Evolutionary conservation across 2,329 filamentous ascomycete genomes (phyloP).

Genomic region (Colletotrichum sp.): DNA sequence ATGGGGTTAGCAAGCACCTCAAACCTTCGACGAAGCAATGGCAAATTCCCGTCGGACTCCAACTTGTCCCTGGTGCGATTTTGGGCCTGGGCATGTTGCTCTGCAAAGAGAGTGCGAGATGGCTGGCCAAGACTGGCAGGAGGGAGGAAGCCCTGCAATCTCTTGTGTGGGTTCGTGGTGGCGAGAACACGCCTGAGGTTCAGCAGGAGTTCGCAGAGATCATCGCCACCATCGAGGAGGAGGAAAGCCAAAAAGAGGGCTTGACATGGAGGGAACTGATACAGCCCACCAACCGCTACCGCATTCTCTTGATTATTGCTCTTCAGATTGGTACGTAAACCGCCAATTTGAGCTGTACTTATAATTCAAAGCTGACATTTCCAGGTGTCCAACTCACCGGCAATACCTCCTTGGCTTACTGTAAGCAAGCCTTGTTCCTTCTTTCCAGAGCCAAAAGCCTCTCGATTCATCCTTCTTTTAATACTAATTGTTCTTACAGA

Average conservation of each 20-base stretch:
- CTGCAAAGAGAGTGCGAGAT: constrained; percentile 51
- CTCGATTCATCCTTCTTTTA: no score
- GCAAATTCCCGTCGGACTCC: constrained; percentile 53
- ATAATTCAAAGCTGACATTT: background rate
- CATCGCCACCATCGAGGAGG: constrained; percentile 50
- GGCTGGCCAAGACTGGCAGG: constrained; percentile 50
- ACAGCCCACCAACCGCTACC: constrained; percentile 50
- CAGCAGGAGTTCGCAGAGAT: constrained; percentile 46
- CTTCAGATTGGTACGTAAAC: constrained; percentile 47
- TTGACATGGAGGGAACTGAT: constrained; percentile 52
- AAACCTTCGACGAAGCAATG: constrained; percentile 46
- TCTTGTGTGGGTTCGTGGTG: constrained; percentile 57
- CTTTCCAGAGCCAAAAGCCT: no score
- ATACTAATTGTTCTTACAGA: constrained; percentile 27
- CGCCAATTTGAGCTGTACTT: background rate
- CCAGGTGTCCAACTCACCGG: constrained; percentile 50
- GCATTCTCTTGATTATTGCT: constrained; percentile 53
- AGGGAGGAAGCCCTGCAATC: constrained; percentile 50
- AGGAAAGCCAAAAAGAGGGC: constrained; percentile 47
- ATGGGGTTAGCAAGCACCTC: constrained; percentile 47
- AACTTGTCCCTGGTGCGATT: constrained; percentile 52
- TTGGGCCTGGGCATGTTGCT: constrained; percentile 54
- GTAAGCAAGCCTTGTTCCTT: constrained; percentile 21
- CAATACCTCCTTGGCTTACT: constrained; percentile 57
- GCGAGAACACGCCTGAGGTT: constrained; percentile 37